Percentiles rank a stretch among this genome's conserved stretches.
These are phyloP conservation scores for Phenoliferia sp. DNA, from an alignment of 1,284 basidiomycete genomes.

Conservation along the genomic window DNA sequence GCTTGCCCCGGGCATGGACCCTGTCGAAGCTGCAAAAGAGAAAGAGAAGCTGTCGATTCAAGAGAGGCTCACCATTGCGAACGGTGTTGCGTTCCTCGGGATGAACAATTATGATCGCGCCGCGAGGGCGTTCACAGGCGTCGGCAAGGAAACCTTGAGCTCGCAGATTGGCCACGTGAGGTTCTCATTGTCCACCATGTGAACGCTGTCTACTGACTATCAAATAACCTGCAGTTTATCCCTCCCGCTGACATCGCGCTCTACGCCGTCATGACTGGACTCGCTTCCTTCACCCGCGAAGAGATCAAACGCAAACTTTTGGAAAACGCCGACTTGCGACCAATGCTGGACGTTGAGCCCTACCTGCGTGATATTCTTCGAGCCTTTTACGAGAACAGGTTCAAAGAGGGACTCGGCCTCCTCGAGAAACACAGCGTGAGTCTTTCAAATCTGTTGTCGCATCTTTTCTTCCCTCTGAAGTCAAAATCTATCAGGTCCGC, in stretches of 20 bases:
- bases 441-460: conserved; percentile 7
- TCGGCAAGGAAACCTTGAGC: conserved; percentile 24
- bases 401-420: conserved; percentile 69
- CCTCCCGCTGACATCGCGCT: conserved; percentile 73
- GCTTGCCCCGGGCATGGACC: conserved; percentile 31
- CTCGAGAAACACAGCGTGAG: conserved; percentile 66
- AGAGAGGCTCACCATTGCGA: conserved; percentile 72
- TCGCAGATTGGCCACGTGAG: conserved; percentile 10
- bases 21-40: conserved; percentile 30
- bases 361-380: conserved; percentile 76
- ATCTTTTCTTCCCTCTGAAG: neutral
- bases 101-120: conserved; percentile 69
- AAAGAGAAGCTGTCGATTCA: conserved; percentile 48
- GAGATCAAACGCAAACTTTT: conserved; percentile 63
- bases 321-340: conserved; percentile 62
- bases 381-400: conserved; percentile 73
- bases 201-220: neutral
- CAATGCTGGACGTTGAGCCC: conserved; percentile 78
- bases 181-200: neutral
- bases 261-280: conserved; percentile 71
- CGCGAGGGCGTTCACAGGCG: conserved; percentile 53
- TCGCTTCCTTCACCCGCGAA: conserved; percentile 65
- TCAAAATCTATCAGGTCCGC: conserved; percentile 52
- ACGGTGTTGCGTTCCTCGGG: conserved; percentile 65
- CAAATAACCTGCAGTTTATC: conserved; percentile 53